These are phyloP conservation scores for Stipa capillata DNA, from an alignment of 176 grass and related monocot genomes.

Conservation along the genomic window DNA sequence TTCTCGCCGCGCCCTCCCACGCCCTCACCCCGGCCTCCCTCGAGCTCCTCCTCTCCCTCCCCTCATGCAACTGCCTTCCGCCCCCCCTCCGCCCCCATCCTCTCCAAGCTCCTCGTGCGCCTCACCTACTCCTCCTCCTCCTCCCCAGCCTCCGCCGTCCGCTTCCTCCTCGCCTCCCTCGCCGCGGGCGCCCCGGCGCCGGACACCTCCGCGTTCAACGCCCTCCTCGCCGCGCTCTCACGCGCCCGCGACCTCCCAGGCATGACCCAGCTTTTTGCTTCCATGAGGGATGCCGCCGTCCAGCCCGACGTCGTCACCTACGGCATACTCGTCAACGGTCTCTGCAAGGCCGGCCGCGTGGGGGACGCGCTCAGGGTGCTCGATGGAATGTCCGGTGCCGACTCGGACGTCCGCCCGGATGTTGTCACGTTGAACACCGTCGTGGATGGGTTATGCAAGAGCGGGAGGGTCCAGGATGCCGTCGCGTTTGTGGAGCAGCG, in stretches of 20 bases:
- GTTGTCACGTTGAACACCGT: slow-evolving; percentile 43
- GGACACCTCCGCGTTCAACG: slow-evolving; percentile 35
- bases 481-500: slow-evolving; percentile 31
- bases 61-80: slow-evolving; percentile 26
- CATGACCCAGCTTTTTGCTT: slow-evolving; percentile 41
- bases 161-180: slow-evolving; percentile 51
- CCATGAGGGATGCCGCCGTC: slow-evolving; percentile 36
- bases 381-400: slow-evolving; percentile 49
- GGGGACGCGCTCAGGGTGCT: slow-evolving; percentile 59
- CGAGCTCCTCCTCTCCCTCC: slow-evolving; percentile 34
- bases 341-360: slow-evolving; percentile 51
- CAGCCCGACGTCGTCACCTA: slow-evolving; percentile 26
- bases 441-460: slow-evolving; percentile 55
- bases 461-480: slow-evolving; percentile 32
- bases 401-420: slow-evolving; percentile 31
- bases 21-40: not conserved
- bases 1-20: slow-evolving; percentile 1
- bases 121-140: too few species aligned
- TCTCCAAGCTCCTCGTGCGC: slow-evolving; percentile 39
- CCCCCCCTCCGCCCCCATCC: slow-evolving; percentile 22
- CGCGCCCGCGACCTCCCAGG: slow-evolving; percentile 22
- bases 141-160: slow-evolving; percentile 12
- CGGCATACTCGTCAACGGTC: slow-evolving; percentile 48
- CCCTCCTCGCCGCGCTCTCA: slow-evolving; percentile 35
- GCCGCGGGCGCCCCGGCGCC: slow-evolving; percentile 31